Base-by-base conservation (phyloP, 176 grass and related monocot genomes). In the Bothriochloa decipiens region DNA sequence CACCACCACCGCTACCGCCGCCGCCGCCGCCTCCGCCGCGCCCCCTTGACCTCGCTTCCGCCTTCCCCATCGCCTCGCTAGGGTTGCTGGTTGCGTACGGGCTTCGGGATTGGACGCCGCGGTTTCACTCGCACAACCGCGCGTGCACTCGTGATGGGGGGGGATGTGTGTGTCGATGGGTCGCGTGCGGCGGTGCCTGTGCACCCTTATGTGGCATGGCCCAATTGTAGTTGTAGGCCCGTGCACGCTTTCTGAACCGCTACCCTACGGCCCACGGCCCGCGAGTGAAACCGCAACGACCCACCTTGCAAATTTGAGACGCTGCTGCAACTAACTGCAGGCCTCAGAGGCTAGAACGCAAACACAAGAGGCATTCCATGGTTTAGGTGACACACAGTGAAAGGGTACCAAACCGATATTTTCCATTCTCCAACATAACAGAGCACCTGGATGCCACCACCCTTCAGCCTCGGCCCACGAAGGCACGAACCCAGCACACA, bases 1-100 rank as follows among this genome's bases (percentile, higher is more conserved):
- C 61, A 16, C 47, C 83, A 1, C 75, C 53, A 63, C 91, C 88
- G 40, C 77, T 75, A 2, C 81, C 17, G 11, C 85, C 71, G 26
- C 77, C 70, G 5, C n/a, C n/a, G n/a, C n/a, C n/a, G n/a, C n/a
- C n/a, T n/a, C n/a, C n/a, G n/a, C 81, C 87, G 63, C 76, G 85
- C 53, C 91, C 89, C 82, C 53, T 86, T n/a, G 70, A 49, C 32
- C 74, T 91, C 71, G 75, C 68, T 67, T 50, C 84, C 11, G 46
- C 76, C 80, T 87, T 90, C 47, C 80, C 84, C 84, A 87, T 87
- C 60, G 70, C 71, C 15, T 45, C 26, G 43, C 62, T 17, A 49
- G 27, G 71, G 71, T 60, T 60, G 52, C 52, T 6, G 16, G 39
- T 25, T 45, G 39, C 39, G 69, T 46, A 16, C 20, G 6, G 6